Conservation (phyloP, 805 yeast species). For the Yarrowia osloensis region DNA sequence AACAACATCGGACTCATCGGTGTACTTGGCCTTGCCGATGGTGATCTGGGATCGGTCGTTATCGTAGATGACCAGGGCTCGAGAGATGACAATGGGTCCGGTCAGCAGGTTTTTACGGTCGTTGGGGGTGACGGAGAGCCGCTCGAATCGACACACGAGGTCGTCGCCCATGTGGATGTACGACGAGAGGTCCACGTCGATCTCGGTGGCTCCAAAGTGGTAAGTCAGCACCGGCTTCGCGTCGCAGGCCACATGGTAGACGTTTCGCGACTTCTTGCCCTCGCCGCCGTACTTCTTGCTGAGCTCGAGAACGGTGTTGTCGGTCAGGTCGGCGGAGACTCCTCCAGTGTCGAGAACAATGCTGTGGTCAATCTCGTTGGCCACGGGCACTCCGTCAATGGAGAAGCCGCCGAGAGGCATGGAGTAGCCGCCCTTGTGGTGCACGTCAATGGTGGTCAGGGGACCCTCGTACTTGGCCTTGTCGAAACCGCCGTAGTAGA, state of each 20-base stretch:
- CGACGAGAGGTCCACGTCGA: neutral
- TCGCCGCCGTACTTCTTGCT: neutral
- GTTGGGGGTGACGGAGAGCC: neutral
- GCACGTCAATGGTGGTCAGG: neutral
- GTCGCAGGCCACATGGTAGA: neutral
- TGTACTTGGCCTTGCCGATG: neutral
- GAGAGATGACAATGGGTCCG: neutral
- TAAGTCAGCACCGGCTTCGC: neutral
- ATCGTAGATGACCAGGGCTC: neutral
- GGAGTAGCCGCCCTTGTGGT: neutral
- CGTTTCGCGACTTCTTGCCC: no score
- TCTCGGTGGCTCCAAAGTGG: neutral
- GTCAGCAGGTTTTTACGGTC: neutral
- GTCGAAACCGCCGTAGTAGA: neutral
- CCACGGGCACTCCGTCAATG: neutral
- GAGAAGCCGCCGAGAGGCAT: neutral
- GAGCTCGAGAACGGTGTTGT: neutral
- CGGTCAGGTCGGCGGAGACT: neutral
- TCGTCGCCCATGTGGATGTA: neutral
- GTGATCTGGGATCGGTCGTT: neutral
- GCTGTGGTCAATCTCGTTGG: no score
- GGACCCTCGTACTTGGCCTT: neutral
- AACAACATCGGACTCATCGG: neutral
- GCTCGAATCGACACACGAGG: neutral
- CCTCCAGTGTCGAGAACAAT: neutral